phyloP scores from a whole-genome alignment of 2,329 filamentous ascomycete genomes.

The Coniochaeta sp. region DNA sequence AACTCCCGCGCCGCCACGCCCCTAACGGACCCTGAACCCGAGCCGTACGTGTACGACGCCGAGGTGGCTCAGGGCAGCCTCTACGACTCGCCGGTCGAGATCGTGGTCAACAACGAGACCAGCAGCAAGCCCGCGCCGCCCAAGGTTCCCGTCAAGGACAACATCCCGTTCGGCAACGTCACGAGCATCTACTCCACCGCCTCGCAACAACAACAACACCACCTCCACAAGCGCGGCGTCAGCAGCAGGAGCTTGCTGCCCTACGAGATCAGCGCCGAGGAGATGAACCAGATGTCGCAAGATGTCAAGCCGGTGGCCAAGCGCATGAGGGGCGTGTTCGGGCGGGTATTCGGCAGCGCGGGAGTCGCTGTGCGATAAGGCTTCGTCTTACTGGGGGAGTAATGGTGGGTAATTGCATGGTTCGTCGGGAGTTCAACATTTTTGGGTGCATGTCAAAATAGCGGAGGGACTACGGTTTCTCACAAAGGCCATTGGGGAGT shows the following conservation, averaged over 20 bases:
- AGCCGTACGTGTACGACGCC: slow-evolving; percentile 25
- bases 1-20: slow-evolving; percentile 43
- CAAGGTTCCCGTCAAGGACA: slow-evolving; percentile 28
- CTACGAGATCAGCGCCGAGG: slow-evolving; percentile 48
- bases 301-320: slow-evolving; percentile 34
- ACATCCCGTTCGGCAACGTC: too few species aligned
- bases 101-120: slow-evolving; percentile 24
- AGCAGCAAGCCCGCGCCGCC: too few species aligned
- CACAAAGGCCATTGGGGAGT: too few species aligned
- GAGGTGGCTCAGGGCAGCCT: slow-evolving; percentile 30
- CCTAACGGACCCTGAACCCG: slow-evolving; percentile 30
- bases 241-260: slow-evolving; percentile 32
- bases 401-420: background rate
- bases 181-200: too few species aligned
- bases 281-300: slow-evolving; percentile 44
- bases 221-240: slow-evolving; percentile 14
- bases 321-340: slow-evolving; percentile 44
- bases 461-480: too few species aligned
- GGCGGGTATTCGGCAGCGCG: slow-evolving; percentile 44
- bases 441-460: background rate
- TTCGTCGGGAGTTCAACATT: background rate
- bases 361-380: background rate
- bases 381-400: background rate
- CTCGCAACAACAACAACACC: too few species aligned
- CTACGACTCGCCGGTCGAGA: slow-evolving; percentile 43